Percentiles rank a stretch among this genome's conserved stretches.
Evolutionary conservation across 2,329 filamentous ascomycete genomes (phyloP).

Genomic region (Raffaelea deltoideospora): DNA sequence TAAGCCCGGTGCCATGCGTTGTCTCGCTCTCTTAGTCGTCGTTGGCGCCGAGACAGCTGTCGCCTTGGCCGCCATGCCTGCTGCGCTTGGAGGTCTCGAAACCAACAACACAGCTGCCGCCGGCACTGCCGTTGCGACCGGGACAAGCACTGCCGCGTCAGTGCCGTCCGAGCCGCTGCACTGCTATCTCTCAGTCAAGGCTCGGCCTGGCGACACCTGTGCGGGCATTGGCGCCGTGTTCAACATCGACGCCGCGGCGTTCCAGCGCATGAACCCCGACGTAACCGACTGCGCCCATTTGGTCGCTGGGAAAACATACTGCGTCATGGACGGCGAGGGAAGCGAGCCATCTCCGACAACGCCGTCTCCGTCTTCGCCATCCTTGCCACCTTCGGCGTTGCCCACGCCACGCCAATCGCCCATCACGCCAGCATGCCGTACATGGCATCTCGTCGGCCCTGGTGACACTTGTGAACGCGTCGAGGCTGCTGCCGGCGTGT

Average conservation of each 20-base stretch:
- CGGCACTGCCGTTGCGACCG: too few species aligned
- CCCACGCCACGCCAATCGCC: not conserved
- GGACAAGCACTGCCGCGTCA: too few species aligned
- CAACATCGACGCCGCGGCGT: slow-evolving; percentile 1
- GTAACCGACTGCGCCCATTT: slow-evolving; percentile 12
- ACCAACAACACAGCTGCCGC: too few species aligned
- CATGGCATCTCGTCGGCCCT: slow-evolving; percentile 15
- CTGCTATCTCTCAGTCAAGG: slow-evolving; percentile 1
- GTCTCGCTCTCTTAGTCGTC: too few species aligned
- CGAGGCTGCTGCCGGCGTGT: slow-evolving; percentile 3
- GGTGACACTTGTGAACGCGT: slow-evolving; percentile 16
- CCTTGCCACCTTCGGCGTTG: not conserved
- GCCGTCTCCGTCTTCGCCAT: not conserved
- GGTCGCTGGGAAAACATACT: not conserved
- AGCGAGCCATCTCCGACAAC: not conserved
- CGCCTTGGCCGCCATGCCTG: too few species aligned
- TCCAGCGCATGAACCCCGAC: slow-evolving; percentile 2
- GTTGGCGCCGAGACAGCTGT: too few species aligned
- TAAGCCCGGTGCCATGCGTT: too few species aligned
- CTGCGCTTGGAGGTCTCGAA: too few species aligned
- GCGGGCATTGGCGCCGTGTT: slow-evolving; percentile 2
- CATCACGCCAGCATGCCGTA: slow-evolving; percentile 11
- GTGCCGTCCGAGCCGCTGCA: not conserved
- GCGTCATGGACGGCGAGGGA: slow-evolving; percentile 1
- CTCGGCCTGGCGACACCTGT: slow-evolving; percentile 1